A percentile compares a stretch with the other conserved stretches of the same genome.
phyloP scores from a whole-genome alignment of 1,139 yeast genomes.

The Debaryomyces fabryi region DNA sequence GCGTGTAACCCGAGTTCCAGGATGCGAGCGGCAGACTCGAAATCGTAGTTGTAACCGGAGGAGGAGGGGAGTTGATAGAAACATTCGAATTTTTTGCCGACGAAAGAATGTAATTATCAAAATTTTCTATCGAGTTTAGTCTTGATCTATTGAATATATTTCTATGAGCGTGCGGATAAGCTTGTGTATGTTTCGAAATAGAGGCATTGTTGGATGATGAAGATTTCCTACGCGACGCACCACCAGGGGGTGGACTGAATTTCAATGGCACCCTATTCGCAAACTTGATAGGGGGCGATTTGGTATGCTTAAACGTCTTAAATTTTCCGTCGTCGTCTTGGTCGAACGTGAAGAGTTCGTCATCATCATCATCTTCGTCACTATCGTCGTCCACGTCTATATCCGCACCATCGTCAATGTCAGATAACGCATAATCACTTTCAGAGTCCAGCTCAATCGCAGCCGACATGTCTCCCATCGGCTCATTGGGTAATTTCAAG shows the following conservation, averaged over 20 bases:
- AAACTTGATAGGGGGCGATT: slow-evolving; percentile 44
- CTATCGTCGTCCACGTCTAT: slow-evolving; percentile 12
- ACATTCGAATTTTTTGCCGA: slow-evolving; percentile 43
- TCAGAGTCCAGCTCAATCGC: slow-evolving; percentile 50
- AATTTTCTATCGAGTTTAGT: slow-evolving; percentile 45
- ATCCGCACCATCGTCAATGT: slow-evolving; percentile 18
- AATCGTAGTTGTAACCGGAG: slow-evolving; percentile 26
- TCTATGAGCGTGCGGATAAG: slow-evolving; percentile 22
- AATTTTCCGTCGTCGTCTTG: slow-evolving; percentile 33
- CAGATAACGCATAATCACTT: slow-evolving; percentile 47
- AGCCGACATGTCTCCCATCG: slow-evolving; percentile 18
- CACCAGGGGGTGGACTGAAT: slow-evolving; percentile 43
- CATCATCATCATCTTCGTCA: slow-evolving; percentile 14
- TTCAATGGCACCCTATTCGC: slow-evolving; percentile 50
- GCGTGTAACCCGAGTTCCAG: slow-evolving; percentile 27
- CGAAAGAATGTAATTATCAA: slow-evolving; percentile 46
- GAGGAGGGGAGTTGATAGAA: slow-evolving; percentile 43
- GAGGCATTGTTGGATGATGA: slow-evolving; percentile 24
- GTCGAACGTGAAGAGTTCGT: slow-evolving; percentile 46
- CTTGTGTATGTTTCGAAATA: slow-evolving; percentile 20
- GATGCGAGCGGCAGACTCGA: slow-evolving; percentile 28
- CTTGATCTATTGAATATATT: slow-evolving; percentile 44
- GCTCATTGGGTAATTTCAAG: slow-evolving; percentile 47
- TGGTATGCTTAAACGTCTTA: slow-evolving; percentile 14
- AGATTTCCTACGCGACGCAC: slow-evolving; percentile 30